Conservation (phyloP, 208 protist species). For the Crithidia fasciculata region DNA sequence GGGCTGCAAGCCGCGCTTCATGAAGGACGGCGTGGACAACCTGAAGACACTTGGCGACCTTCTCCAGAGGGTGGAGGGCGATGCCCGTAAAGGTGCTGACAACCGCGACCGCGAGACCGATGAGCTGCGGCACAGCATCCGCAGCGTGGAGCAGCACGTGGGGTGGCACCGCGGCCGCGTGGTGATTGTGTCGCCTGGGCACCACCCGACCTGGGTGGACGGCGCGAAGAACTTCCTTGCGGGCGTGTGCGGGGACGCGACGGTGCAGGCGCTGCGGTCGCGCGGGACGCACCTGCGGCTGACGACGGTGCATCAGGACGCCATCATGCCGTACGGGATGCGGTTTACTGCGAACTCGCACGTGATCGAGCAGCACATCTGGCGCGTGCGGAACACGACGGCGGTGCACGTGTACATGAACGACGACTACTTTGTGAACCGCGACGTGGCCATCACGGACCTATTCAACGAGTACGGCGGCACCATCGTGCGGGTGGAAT, state of each 20-base stretch:
- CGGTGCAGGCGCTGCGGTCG: constrained; percentile 5
- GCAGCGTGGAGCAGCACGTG: constrained; percentile 93
- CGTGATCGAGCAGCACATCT: constrained; percentile 53
- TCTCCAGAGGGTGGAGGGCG: background rate
- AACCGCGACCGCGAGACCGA: constrained; percentile 87
- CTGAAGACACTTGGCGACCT: background rate
- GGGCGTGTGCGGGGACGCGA: constrained; percentile 14
- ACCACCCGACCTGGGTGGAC: constrained; percentile 86
- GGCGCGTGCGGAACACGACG: constrained; percentile 43
- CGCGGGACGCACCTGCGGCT: constrained; percentile 41
- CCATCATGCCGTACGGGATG: constrained; percentile 41
- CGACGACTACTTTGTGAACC: constrained; percentile 69
- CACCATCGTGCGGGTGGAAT: constrained; percentile 43
- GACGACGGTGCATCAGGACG: constrained; percentile 56
- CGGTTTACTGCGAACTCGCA: constrained; percentile 52
- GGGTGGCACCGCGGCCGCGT: constrained; percentile 88
- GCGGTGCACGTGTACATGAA: constrained; percentile 55
- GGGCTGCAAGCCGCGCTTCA: constrained; percentile 26
- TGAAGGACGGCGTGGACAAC: background rate
- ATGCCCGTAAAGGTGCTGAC: background rate
- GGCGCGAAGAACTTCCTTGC: constrained; percentile 42
- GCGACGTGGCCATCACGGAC: constrained; percentile 39
- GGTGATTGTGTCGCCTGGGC: constrained; percentile 93
- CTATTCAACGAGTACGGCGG: constrained; percentile 52
- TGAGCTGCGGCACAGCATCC: constrained; percentile 94